A percentile compares a stretch with the other conserved stretches of the same genome.
These are phyloP conservation scores for Chaetomium olivaceum DNA, from an alignment of 2,329 filamentous ascomycete genomes.

Conservation along the genomic window DNA sequence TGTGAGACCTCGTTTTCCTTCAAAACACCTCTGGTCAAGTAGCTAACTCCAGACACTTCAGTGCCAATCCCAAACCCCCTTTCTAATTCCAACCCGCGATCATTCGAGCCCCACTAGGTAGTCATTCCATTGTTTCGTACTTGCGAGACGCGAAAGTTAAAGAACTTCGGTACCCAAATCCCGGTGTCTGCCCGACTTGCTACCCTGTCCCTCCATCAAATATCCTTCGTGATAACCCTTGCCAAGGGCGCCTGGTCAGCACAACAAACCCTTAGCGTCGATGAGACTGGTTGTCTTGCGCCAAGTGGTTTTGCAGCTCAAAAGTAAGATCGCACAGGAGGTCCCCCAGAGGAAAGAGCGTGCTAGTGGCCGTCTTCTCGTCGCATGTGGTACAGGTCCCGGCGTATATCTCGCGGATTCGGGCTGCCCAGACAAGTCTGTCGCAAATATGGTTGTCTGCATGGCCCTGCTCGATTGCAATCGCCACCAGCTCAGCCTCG, in stretches of 20 bases:
- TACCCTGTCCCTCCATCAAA: too few species aligned
- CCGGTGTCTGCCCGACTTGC: too few species aligned
- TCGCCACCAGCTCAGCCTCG: slow-evolving; percentile 8
- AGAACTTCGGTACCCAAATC: too few species aligned
- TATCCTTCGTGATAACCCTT: not conserved
- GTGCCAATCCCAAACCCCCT: too few species aligned
- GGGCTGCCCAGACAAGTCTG: not conserved
- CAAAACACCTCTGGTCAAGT: too few species aligned
- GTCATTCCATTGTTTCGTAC: not conserved
- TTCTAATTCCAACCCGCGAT: not conserved
- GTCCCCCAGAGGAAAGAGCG: slow-evolving; percentile 19
- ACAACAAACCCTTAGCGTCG: not conserved
- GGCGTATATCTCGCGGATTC: slow-evolving; percentile 5
- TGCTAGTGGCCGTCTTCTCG: slow-evolving; percentile 16
- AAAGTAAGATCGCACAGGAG: slow-evolving; percentile 12
- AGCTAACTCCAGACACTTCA: too few species aligned
- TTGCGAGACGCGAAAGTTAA: too few species aligned
- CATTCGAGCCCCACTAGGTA: not conserved
- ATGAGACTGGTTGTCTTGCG: not conserved
- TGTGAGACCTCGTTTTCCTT: too few species aligned
- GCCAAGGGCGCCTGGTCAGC: not conserved
- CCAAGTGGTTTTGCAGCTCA: slow-evolving; percentile 13
- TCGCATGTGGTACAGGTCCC: slow-evolving; percentile 15
- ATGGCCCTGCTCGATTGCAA: not conserved
- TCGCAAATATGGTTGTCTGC: not conserved